Evolutionary conservation across 805 yeast species (phyloP).

Genomic region (Tetrapisispora namnaoensis): DNA sequence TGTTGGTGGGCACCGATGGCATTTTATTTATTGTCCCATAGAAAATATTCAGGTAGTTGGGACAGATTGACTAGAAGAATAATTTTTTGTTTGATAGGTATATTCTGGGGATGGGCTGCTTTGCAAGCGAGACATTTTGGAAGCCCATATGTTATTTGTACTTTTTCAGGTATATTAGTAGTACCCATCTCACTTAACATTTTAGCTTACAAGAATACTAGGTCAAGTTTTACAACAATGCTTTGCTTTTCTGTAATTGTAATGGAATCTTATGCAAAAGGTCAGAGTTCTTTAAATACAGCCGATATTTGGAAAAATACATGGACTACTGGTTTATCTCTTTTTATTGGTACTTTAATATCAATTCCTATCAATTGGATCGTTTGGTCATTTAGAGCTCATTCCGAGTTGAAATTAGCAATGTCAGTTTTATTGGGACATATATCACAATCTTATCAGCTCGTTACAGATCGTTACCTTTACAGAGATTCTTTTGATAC

Average conservation of each 20-base stretch:
- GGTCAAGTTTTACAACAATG: constrained; percentile 35
- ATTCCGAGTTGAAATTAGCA: constrained; percentile 33
- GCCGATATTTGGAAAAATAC: constrained; percentile 29
- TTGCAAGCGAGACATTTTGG: constrained; percentile 32
- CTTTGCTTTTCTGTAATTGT: constrained; percentile 34
- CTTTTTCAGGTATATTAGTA: constrained; percentile 32
- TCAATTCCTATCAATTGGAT: constrained; percentile 36
- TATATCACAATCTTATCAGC: constrained; percentile 38
- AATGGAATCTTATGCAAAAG: constrained; percentile 24
- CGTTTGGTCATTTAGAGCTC: constrained; percentile 40
- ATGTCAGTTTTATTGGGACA: constrained; percentile 33
- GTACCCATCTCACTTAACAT: constrained; percentile 28
- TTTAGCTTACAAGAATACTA: constrained; percentile 32
- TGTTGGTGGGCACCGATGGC: constrained; percentile 37
- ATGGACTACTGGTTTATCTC: constrained; percentile 34
- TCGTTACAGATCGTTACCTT: constrained; percentile 39
- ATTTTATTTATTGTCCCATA: constrained; percentile 32
- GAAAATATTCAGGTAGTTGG: constrained; percentile 34
- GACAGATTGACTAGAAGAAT: constrained; percentile 26
- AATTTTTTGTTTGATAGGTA: constrained; percentile 31
- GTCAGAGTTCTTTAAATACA: constrained; percentile 9
- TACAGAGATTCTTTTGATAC: constrained; percentile 39
- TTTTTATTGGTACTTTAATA: constrained; percentile 32
- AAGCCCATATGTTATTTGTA: constrained; percentile 32
- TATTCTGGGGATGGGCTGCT: constrained; percentile 42